Evolutionary conservation across 1,284 basidiomycete genomes (phyloP), one percentile per base, ranked within the genome.

Genomic region (Xerocomus amazonicus): DNA sequence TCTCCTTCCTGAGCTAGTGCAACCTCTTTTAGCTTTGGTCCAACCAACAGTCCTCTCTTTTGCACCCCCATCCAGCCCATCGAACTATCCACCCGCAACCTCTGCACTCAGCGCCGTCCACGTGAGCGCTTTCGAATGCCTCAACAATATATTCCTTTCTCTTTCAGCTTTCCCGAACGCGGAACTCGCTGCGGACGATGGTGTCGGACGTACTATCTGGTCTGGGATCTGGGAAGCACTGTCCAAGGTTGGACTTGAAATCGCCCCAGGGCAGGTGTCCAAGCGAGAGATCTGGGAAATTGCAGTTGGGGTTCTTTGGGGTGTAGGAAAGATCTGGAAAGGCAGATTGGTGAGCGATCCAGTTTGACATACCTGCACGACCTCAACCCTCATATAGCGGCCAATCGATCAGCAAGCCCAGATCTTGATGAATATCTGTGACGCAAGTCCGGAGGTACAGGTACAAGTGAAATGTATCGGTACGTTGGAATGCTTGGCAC

Each of bases 71-170:
- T 75, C 79, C 17, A 65, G 77, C 4, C 78, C 79, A 6, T 90
- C 89, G 0, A 71, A 77, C 13, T 90, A 94, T 64, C 89, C 90
- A 38, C 92, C 91, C 2, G 92, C 85, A 12, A 94, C 92, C 0
- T 90, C 91, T 9, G 84, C 77, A 7, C 78, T 96, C 34, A 80
- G 85, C 53, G 80, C 84, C 1, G 81, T 96, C 40, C 92, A 96
- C 64, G 75, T 92, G 44, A 78, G 85, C 53, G 90, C 92, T 7
- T 75, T 95, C 43, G 92, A 96, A 67, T 93, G 92, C 58, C 77
- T 97, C 49, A 95, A 92, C 66, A 97, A 97, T 67, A 76, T 94
- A 13, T 87, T 95, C 60, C 75, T 96, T 43, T 86, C 90, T 2
- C 75, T 90, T 19, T 76, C 84, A 4, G 66, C 78, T 0, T 67